Conservation (phyloP, 768 basidiomycete genomes). For the Agaricus bisporus region DNA sequence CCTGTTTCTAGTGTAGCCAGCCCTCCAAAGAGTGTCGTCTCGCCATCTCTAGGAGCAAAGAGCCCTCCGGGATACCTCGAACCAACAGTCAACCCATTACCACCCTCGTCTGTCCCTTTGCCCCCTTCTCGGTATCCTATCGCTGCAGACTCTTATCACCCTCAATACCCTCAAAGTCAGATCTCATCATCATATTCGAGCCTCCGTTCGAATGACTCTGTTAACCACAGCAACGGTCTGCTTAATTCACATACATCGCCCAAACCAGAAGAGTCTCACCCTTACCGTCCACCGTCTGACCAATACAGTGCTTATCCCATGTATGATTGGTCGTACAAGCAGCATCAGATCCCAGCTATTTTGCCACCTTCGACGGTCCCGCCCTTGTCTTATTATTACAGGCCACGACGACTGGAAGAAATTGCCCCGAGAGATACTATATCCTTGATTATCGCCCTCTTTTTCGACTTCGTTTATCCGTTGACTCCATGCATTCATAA, state of each 20-base stretch:
- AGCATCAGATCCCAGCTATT: slow-evolving; percentile 39
- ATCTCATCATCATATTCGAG: slow-evolving; percentile 34
- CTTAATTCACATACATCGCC: slow-evolving; percentile 29
- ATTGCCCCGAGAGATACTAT: slow-evolving; percentile 80
- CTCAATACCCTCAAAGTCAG: slow-evolving; percentile 37
- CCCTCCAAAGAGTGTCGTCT: slow-evolving; percentile 40
- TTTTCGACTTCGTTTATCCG: slow-evolving; percentile 92
- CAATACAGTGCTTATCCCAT: slow-evolving; percentile 59
- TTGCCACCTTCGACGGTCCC: slow-evolving; percentile 45
- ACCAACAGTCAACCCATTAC: slow-evolving; percentile 33
- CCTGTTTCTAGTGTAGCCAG: slow-evolving; percentile 44
- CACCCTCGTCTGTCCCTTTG: slow-evolving; percentile 31
- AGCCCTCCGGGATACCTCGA: slow-evolving; percentile 51
- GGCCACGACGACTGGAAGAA: slow-evolving; percentile 73
- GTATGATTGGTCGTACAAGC: slow-evolving; percentile 68
- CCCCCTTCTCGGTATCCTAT: slow-evolving; percentile 69
- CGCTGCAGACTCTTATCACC: slow-evolving; percentile 63
- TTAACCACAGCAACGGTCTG: slow-evolving; percentile 24
- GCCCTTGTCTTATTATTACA: slow-evolving; percentile 68
- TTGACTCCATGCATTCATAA: slow-evolving; percentile 89
- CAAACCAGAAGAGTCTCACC: slow-evolving; percentile 39
- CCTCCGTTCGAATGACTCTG: slow-evolving; percentile 30
- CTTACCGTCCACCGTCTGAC: slow-evolving; percentile 37
- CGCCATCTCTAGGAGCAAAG: slow-evolving; percentile 37
- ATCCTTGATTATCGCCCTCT: slow-evolving; percentile 76